phyloP scores from a whole-genome alignment of 305 asterid genomes.

The Ajuga reptans region DNA sequence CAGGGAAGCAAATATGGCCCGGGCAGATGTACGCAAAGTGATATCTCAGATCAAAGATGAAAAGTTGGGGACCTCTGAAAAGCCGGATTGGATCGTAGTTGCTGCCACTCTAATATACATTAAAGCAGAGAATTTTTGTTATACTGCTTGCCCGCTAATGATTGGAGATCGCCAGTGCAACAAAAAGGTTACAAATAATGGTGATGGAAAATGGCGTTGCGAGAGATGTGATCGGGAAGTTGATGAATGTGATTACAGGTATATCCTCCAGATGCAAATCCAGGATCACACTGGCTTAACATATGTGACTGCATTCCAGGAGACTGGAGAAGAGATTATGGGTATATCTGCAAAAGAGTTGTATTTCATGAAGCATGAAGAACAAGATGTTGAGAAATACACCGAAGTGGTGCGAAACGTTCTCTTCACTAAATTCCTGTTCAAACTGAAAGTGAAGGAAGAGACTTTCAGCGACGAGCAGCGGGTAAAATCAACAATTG shows the following conservation, averaged over 20 bases:
- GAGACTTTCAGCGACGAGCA: slow-evolving; percentile 70
- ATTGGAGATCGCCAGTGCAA: slow-evolving; percentile 74
- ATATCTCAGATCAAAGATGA: slow-evolving; percentile 89
- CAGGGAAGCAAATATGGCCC: slow-evolving; percentile 44
- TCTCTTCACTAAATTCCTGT: slow-evolving; percentile 45
- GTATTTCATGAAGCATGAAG: slow-evolving; percentile 58
- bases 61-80: slow-evolving; percentile 74
- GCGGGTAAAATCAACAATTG: slow-evolving; percentile 76
- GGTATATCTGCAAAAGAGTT: slow-evolving; percentile 73
- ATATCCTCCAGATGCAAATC: slow-evolving; percentile 75
- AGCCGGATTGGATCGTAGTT: slow-evolving; percentile 85
- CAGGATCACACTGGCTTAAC: slow-evolving; percentile 85
- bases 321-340: slow-evolving; percentile 68
- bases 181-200: slow-evolving; percentile 74
- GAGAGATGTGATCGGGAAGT: slow-evolving; percentile 58
- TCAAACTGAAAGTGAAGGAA: slow-evolving; percentile 83
- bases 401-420: slow-evolving; percentile 45
- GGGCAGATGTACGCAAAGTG: slow-evolving; percentile 57
- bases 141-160: slow-evolving; percentile 69
- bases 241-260: slow-evolving; percentile 76
- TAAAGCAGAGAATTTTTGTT: slow-evolving; percentile 64
- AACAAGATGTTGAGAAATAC: slow-evolving; percentile 71
- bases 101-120: slow-evolving; percentile 58
- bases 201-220: slow-evolving; percentile 77
- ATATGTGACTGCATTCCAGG: slow-evolving; percentile 87